Conservation (phyloP, 257 asterid species). For the Solanum appendiculatum region DNA sequence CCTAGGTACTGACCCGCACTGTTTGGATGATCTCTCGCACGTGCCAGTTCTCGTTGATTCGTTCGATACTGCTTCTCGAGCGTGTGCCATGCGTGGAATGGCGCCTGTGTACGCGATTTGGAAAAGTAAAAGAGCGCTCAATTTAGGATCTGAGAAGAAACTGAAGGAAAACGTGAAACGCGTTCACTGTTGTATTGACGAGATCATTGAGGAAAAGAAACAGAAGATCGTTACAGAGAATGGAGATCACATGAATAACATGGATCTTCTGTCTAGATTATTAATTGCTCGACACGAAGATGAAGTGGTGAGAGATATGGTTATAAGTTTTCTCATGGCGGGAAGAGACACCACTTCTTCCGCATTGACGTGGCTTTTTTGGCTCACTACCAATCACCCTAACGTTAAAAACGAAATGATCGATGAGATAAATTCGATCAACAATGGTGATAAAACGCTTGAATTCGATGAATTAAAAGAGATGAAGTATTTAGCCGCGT, state of each 20-base stretch:
- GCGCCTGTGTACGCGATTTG: conserved; percentile 37
- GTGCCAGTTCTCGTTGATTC: conserved; percentile 36
- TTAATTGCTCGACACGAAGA: background rate
- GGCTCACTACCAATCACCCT: background rate
- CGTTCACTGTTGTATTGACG: conserved; percentile 10
- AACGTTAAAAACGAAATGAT: background rate
- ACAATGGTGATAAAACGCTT: background rate
- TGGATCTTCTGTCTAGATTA: background rate
- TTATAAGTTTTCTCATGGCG: conserved; percentile 10
- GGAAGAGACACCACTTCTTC: background rate
- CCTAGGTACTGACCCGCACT: background rate
- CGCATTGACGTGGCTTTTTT: background rate
- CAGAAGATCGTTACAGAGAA: background rate
- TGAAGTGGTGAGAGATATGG: conserved; percentile 7
- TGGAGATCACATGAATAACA: background rate
- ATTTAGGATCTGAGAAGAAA: conserved; percentile 42
- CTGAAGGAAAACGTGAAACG: conserved; percentile 40
- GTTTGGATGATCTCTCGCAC: conserved; percentile 8
- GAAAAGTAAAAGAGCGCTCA: conserved; percentile 43
- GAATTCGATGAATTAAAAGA: conserved; percentile 15
- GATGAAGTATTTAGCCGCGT: conserved; percentile 42
- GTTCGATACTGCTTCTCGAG: conserved; percentile 46
- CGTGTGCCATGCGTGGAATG: conserved; percentile 48
- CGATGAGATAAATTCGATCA: background rate
- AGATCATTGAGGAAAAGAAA: background rate